Evolutionary conservation across 2,329 filamentous ascomycete species (phyloP).

Genomic region (Microdochium trichocladiopsis): DNA sequence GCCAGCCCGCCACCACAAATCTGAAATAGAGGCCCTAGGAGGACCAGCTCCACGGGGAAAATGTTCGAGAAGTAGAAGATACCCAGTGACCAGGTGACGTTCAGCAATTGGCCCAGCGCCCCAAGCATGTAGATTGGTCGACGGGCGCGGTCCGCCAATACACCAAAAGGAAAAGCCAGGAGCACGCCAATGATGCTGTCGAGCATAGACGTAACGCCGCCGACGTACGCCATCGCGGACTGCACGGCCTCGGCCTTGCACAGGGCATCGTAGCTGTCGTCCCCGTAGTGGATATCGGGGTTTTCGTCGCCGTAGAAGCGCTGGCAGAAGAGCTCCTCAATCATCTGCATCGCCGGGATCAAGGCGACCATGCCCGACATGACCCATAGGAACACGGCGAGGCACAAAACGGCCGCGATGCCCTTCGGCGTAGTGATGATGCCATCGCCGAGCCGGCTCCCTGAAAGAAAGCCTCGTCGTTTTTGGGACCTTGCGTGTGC

Average conservation of each 20-base stretch:
- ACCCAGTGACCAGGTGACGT: conserved; percentile 3
- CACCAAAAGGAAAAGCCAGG: conserved; percentile 8
- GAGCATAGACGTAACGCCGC: conserved; percentile 4
- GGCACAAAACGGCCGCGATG: conserved; percentile 3
- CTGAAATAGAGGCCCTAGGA: conserved; percentile 3
- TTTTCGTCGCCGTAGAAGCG: background rate
- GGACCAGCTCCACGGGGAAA: conserved; percentile 3
- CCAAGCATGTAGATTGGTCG: conserved; percentile 7
- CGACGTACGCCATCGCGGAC: conserved; percentile 5
- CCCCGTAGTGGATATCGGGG: background rate
- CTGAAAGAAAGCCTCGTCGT: background rate
- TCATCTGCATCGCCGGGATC: conserved; percentile 3
- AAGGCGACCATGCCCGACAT: conserved; percentile 4
- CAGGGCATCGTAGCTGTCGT: conserved; percentile 4
- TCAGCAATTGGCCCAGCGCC: conserved; percentile 1
- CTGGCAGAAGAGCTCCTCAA: conserved; percentile 6
- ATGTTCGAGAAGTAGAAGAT: conserved; percentile 1
- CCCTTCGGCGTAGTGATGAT: background rate
- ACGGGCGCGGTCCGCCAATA: conserved; percentile 9
- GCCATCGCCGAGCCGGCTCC: background rate
- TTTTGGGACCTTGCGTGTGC: background rate
- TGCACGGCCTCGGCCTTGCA: conserved; percentile 8
- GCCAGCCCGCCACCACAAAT: conserved; percentile 3
- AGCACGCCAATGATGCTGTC: conserved; percentile 6
- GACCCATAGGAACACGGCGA: conserved; percentile 5